These are phyloP conservation scores for Solanum sejunctum DNA, from an alignment of 257 asterid genomes.

Conservation along the genomic window DNA sequence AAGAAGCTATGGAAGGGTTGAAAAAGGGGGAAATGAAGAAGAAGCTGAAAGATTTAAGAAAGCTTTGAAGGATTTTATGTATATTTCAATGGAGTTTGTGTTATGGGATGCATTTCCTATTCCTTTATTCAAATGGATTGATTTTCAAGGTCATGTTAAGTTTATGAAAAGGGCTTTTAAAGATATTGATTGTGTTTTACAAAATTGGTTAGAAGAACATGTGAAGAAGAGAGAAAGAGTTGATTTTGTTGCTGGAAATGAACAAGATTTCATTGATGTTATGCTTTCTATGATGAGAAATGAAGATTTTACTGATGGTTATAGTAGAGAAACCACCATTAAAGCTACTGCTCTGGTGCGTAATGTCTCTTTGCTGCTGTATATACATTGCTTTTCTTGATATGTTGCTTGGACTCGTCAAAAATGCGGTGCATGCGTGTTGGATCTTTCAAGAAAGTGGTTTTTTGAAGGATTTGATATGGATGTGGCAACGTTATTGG, in stretches of 20 bases:
- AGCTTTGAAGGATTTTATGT: constrained; percentile 2
- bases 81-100: not conserved
- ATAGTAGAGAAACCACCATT: not conserved
- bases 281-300: not conserved
- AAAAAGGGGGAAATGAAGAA: not conserved
- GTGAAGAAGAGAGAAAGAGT: not conserved
- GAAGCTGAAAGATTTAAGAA: constrained; percentile 4
- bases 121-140: constrained; percentile 2
- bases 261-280: constrained; percentile 5
- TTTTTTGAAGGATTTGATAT: not conserved
- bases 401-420: not conserved
- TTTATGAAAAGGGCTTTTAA: not conserved
- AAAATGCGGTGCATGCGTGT: not conserved
- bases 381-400: not conserved
- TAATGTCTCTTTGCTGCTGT: not conserved
- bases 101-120: not conserved
- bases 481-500: not conserved
- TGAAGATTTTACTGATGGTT: not conserved
- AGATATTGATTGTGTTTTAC: not conserved
- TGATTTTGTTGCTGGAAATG: not conserved
- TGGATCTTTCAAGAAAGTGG: not conserved
- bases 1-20: not conserved
- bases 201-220: constrained; percentile 6
- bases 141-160: constrained; percentile 1
- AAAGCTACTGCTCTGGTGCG: not conserved